Evolutionary conservation across 1,284 basidiomycete genomes (phyloP), one percentile per base, ranked within the genome.

Genomic region (Phellopilus nigrolimitatus): DNA sequence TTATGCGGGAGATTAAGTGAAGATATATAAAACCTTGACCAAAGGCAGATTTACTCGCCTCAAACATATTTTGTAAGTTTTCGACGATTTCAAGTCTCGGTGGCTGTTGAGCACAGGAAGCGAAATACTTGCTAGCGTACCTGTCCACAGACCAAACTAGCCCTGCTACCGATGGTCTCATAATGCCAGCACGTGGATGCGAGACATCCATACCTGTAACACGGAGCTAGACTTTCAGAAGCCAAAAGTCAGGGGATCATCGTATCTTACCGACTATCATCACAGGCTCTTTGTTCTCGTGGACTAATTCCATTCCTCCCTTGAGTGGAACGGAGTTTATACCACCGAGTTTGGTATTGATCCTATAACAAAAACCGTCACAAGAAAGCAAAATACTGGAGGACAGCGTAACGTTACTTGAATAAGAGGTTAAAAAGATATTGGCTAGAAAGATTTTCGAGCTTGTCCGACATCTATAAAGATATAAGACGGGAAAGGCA

Each of bases 341-440:
- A 1, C 73, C 73, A 0, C 70, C 71, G 13, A 73, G 58, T 33
- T 69, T 69, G 0, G 62, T 66, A 49, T 75, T 75, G 21, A 75
- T 67, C 52, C 71, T 74, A 10, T 8, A 36, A 27, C 2, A 19
- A 33, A 49, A 8, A 31, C 21, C 58, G 31, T 8, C 10, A n/a
- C 9, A 40, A 39, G 52, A 13, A 49, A 31, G 10, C 37, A 22
- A 19, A 21, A 21, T 8, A 17, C 9, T 2, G 7, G 21, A 4
- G n/a, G 36, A 44, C 30, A 12, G 31, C 8, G 27, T 22, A n/a
- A 21, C 44, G 51, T 42, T 51, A 71, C 71, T 72, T 72, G 10
- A 72, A 51, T 25, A 68, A 61, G 0, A 72, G 46, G 47, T 71
- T 72, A 44, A 68, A 70, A 28, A 66, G 60, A 45, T 71, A 69